A percentile compares a stretch with the other conserved stretches of the same genome.
These are phyloP conservation scores for Xylaria sp. DNA, from an alignment of 2,329 filamentous ascomycete species.

Conservation along the genomic window DNA sequence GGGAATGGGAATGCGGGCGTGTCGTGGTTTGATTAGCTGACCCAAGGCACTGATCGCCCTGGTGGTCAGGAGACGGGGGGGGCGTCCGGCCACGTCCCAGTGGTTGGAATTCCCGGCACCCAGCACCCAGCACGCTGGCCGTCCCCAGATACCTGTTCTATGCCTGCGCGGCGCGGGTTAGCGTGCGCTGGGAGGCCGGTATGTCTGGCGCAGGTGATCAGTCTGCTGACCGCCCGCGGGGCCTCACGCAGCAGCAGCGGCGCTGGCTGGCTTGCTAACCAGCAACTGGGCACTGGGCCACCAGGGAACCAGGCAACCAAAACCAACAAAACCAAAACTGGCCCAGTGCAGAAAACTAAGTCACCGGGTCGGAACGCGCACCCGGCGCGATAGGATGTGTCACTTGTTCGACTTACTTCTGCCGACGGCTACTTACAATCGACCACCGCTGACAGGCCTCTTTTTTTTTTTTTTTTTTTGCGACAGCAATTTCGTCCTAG, in stretches of 20 bases:
- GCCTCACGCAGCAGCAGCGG: background rate
- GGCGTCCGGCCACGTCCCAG: background rate
- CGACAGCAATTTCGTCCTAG: conserved; percentile 11
- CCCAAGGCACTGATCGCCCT: conserved; percentile 15
- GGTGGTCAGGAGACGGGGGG: conserved; percentile 10
- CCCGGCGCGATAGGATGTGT: conserved; percentile 18
- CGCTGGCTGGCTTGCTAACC: background rate
- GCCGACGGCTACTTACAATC: background rate
- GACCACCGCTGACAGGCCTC: conserved; percentile 1
- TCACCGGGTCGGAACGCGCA: conserved; percentile 18
- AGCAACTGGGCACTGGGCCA: background rate
- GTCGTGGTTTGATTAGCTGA: conserved; percentile 31
- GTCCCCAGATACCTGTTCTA: no score
- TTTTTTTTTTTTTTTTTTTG: background rate
- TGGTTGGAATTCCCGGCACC: background rate
- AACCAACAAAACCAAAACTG: no score
- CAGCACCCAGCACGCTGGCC: no score
- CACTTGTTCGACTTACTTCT: no score
- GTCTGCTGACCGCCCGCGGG: conserved; percentile 15
- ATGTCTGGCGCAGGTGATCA: background rate
- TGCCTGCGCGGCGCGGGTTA: no score
- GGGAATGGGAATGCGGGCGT: conserved; percentile 24
- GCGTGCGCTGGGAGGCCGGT: no score
- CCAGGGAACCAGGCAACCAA: conserved; percentile 11
- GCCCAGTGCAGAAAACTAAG: conserved; percentile 21